Conservation (phyloP, 2,329 filamentous ascomycete species). For the Talaromyces piceae region DNA sequence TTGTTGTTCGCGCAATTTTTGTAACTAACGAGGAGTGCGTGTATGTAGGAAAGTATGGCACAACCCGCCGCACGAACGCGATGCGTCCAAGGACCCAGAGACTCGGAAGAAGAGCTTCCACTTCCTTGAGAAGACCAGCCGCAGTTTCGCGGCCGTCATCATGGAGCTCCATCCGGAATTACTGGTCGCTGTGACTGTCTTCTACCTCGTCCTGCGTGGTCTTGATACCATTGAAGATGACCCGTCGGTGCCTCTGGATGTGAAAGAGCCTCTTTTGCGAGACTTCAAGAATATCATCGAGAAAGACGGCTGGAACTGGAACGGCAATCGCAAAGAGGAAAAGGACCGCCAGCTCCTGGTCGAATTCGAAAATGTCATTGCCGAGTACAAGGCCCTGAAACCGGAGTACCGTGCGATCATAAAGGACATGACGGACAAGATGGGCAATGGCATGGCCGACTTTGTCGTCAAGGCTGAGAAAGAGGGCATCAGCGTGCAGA, state of each 20-base stretch:
- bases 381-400: slow-evolving; percentile 84
- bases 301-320: slow-evolving; percentile 83
- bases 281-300: slow-evolving; percentile 73
- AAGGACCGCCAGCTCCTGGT: slow-evolving; percentile 90
- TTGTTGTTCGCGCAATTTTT: too few species aligned
- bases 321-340: slow-evolving; percentile 78
- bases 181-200: slow-evolving; percentile 77
- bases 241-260: slow-evolving; percentile 75
- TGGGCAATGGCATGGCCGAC: slow-evolving; percentile 99
- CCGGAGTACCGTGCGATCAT: slow-evolving; percentile 77
- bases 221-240: slow-evolving; percentile 99
- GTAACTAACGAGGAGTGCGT: background rate
- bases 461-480: slow-evolving; percentile 79
- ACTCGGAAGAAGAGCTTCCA: slow-evolving; percentile 77
- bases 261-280: slow-evolving; percentile 79
- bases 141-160: slow-evolving; percentile 89
- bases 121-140: slow-evolving; percentile 78
- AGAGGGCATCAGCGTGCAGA: slow-evolving; percentile 72
- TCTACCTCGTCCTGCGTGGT: slow-evolving; percentile 87
- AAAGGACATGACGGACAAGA: slow-evolving; percentile 83
- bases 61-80: slow-evolving; percentile 79
- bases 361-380: slow-evolving; percentile 79
- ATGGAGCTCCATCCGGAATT: slow-evolving; percentile 93
- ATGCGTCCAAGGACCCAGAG: slow-evolving; percentile 64
- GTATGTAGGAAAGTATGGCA: slow-evolving; percentile 87